Evolutionary conservation across 164 flowering plant species (phyloP).

Genomic region (Vitis cinerea): DNA sequence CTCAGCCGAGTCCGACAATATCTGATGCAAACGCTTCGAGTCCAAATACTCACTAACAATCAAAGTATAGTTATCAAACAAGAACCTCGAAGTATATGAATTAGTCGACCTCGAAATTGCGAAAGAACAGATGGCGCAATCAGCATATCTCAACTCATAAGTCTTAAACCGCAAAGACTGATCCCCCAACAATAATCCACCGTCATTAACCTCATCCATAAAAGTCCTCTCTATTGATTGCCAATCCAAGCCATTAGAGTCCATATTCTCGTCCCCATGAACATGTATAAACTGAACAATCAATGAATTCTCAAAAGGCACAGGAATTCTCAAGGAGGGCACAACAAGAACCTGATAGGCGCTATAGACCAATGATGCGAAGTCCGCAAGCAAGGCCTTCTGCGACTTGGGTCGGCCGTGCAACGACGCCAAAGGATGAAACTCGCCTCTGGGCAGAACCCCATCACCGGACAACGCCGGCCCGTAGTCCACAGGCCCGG

Average conservation of each 20-base stretch:
- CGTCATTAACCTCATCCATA: conserved; percentile 64
- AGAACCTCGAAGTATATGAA: conserved; percentile 88
- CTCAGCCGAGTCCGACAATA: conserved; percentile 63
- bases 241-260: conserved; percentile 77
- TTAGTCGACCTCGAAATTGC: conserved; percentile 65
- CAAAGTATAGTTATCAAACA: conserved; percentile 91
- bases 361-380: conserved; percentile 80
- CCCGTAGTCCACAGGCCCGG: conserved; percentile 94
- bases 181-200: conserved; percentile 62
- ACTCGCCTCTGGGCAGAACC: conserved; percentile 75
- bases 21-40: conserved; percentile 87
- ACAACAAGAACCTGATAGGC: conserved; percentile 88
- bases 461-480: conserved; percentile 94
- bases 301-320: conserved; percentile 63
- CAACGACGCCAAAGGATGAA: conserved; percentile 75
- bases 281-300: conserved; percentile 81
- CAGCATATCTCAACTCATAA: conserved; percentile 48
- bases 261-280: conserved; percentile 42
- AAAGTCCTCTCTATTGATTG: conserved; percentile 61
- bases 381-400: conserved; percentile 69
- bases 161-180: conserved; percentile 71
- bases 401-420: conserved; percentile 86
- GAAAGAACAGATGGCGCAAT: conserved; percentile 77
- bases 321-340: conserved; percentile 90
- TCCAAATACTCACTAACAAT: conserved; percentile 97